Evolutionary conservation across 2,329 filamentous ascomycete genomes (phyloP), one percentile per base, ranked within the genome.

Genomic region (Calonectria pauciramosa): DNA sequence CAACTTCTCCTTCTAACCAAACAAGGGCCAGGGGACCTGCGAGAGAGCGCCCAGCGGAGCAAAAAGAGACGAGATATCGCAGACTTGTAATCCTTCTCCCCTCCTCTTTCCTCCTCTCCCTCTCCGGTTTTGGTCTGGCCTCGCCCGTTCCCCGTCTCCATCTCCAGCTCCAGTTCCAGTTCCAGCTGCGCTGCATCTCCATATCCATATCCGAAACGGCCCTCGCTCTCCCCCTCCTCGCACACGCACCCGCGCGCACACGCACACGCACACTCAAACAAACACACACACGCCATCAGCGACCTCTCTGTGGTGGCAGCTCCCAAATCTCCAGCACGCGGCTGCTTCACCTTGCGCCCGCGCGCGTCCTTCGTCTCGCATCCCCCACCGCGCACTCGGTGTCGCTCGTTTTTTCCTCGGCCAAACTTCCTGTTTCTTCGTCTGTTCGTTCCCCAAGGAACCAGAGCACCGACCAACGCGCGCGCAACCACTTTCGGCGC

Each of bases 321-420:
- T 73, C 75, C 76, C 75, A 56, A 10, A 71, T 77, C 72, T 75
- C 75, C 67, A 71, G 73, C 74, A 74, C 75, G 72, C 76, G 75
- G 72, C 73, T 78, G 74, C 77, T 78, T 79, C 77, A 79, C 74
- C 72, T 75, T 76, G 68, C 78, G 72, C 77, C 71, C 75, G 75
- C 77, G 76, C 77, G 78, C 77, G 76, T 77, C 65, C 74, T 70
- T 75, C 70, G 72, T 78, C 67, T 75, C 70, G 68, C 51, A 63
- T 54, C 60, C 52, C 52, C 72, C 75, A 74, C 77, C 73, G 54
- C 77, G 72, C 70, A 72, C 73, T 74, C 71, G 75, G 70, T 74
- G 73, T 47, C 75, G 59, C 73, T 68, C 66, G 68, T 69, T 56
- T 51, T 72, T 44, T 44, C 51, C 49, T 54, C 70, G 59, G 36